Evolutionary conservation across 495 filamentous ascomycete genomes (phyloP), one percentile per base, ranked within the genome.

Genomic region (Penicillium malachiteum): DNA sequence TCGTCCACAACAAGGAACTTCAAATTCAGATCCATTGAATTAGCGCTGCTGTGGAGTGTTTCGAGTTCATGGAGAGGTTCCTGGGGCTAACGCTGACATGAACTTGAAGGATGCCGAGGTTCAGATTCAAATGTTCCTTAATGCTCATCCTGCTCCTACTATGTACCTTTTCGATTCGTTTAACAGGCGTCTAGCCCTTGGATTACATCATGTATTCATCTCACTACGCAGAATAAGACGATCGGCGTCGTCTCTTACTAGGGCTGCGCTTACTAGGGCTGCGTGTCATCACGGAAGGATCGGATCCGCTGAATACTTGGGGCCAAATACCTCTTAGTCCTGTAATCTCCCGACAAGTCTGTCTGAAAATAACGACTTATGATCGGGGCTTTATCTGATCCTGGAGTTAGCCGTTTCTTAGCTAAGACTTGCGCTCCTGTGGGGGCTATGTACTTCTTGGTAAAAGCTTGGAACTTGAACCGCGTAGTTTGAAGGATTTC

Each of bases 21-120:
- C 0, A 21, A 11, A 34, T 30, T 14, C 21, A 30, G 41, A 26
- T 16, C 47, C 33, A 33, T 17, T 14, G 30, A 6, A 1, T 31
- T 50, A 41, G 37, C 48, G 48, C 48, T 41, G 16, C 10, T n/a
- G 33, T 38, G 48, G 35, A 40, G 48, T 35, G 26, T 38, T 40
- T 14, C 8, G n/a, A 40, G 38, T 40, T n/a, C n/a, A n/a, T n/a
- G n/a, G n/a, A n/a, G n/a, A n/a, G n/a, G n/a, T n/a, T n/a, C 26
- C 18, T n/a, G 41, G 41, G 41, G 41, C 12, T 17, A 6, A 17
- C 39, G 39, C 39, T 42, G 21, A 26, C 21, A 26, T 26, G 21
- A 26, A 26, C 21, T 1, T 26, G 21, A 26, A 26, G 21, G 21
- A 26, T 26, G 21, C 21, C n/a, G n/a, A 4, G 4, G 21, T 26